These are phyloP conservation scores for Solidago caesia DNA, from an alignment of 129 eudicot genomes.

Conservation along the genomic window DNA sequence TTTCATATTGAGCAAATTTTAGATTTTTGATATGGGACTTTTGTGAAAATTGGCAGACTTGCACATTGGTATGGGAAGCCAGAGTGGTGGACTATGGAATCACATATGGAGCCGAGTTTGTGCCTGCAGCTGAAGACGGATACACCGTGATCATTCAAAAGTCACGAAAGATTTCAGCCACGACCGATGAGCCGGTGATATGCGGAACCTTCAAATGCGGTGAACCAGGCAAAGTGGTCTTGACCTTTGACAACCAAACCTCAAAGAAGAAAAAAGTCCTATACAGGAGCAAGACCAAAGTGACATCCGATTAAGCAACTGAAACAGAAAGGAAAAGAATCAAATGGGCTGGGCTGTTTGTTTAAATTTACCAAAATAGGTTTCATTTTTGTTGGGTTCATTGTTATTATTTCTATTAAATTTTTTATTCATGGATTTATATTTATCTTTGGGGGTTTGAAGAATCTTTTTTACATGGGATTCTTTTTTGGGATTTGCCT, in stretches of 20 bases:
- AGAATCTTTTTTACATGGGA: conserved; percentile 45
- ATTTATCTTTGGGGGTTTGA: conserved; percentile 39
- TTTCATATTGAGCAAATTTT: background rate
- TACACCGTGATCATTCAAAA: conserved; percentile 71
- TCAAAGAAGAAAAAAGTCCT: conserved; percentile 82
- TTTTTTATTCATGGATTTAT: conserved; percentile 42
- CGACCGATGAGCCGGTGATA: conserved; percentile 59
- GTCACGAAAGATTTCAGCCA: conserved; percentile 54
- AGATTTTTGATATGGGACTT: conserved; percentile 1
- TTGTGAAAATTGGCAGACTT: conserved; percentile 43
- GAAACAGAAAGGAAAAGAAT: background rate
- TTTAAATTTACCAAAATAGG: conserved; percentile 22
- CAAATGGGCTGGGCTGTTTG: conserved; percentile 9
- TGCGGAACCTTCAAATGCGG: conserved; percentile 57
- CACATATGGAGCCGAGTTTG: conserved; percentile 74
- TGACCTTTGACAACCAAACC: conserved; percentile 80
- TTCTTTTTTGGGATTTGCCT: conserved; percentile 41
- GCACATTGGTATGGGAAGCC: conserved; percentile 70
- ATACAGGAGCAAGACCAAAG: conserved; percentile 85
- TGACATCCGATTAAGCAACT: conserved; percentile 33
- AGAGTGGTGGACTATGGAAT: conserved; percentile 74
- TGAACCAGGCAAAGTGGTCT: conserved; percentile 78
- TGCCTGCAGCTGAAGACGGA: conserved; percentile 61
- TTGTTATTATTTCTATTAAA: conserved; percentile 31
- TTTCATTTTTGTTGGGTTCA: conserved; percentile 36